These are phyloP conservation scores for Fusarium setosum DNA, from an alignment of 2,329 filamentous ascomycete species.

Conservation along the genomic window DNA sequence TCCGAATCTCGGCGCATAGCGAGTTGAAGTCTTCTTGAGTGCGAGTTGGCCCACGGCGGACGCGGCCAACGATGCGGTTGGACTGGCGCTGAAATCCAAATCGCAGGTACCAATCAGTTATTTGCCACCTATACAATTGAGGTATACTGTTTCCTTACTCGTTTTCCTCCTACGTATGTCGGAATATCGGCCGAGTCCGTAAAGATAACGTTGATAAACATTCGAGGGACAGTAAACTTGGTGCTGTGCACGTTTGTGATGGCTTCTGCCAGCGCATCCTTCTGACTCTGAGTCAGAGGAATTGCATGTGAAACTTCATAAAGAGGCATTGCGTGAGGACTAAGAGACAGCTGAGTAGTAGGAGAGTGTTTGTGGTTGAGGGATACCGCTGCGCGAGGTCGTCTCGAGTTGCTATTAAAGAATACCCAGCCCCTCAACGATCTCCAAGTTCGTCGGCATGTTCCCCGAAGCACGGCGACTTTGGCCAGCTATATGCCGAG, in stretches of 20 bases:
- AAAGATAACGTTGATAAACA: not conserved
- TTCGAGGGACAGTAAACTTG: not conserved
- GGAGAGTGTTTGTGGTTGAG: too few species aligned
- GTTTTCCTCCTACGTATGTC: not conserved
- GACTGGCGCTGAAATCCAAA: not conserved
- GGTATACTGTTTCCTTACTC: not conserved
- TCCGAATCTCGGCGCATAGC: not conserved
- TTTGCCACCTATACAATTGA: too few species aligned
- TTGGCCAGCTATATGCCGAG: too few species aligned
- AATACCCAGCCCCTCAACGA: too few species aligned
- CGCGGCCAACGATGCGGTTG: not conserved
- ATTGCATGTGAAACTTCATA: not conserved
- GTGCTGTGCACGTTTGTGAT: not conserved
- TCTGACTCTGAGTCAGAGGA: not conserved
- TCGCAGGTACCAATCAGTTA: too few species aligned
- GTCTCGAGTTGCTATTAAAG: too few species aligned
- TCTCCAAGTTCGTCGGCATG: too few species aligned
- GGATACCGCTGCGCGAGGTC: too few species aligned
- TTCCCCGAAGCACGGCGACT: too few species aligned
- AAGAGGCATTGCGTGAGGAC: not conserved
- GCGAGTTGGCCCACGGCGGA: not conserved
- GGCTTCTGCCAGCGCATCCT: not conserved
- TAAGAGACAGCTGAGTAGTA: too few species aligned
- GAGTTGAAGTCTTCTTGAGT: not conserved
- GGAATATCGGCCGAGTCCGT: not conserved